A percentile compares a stretch with the other conserved stretches of the same genome.
Conservation (phyloP, 306 rosid species). For the Styphnolobium japonicum region DNA sequence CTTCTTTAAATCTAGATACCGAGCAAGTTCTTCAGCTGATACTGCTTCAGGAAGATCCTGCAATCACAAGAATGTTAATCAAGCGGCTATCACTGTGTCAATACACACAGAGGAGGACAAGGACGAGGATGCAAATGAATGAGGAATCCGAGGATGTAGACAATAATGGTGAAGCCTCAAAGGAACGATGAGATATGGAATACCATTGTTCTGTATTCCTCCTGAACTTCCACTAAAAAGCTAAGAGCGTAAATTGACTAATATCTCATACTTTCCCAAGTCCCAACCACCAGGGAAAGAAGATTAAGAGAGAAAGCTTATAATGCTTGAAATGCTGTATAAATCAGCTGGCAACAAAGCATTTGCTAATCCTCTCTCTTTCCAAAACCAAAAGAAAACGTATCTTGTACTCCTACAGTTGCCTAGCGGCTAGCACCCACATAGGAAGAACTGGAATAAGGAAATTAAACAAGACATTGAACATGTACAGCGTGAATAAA, state of each 20-base stretch:
- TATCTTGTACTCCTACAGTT: not conserved
- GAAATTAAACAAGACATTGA: not conserved
- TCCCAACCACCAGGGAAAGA: not conserved
- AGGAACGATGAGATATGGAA: slow-evolving; percentile 6
- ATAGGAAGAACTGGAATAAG: not conserved
- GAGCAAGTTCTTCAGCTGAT: slow-evolving; percentile 81
- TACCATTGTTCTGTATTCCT: not conserved
- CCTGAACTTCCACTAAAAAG: slow-evolving; percentile 10
- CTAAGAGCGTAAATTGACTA: not conserved
- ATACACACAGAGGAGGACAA: not conserved
- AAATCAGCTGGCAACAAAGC: not conserved
- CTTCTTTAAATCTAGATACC: slow-evolving; percentile 88
- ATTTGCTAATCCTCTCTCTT: not conserved
- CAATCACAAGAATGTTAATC: slow-evolving; percentile 26
- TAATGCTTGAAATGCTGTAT: not conserved
- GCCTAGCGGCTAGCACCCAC: not conserved
- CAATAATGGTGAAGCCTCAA: not conserved
- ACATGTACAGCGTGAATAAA: not conserved
- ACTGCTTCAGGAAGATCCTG: slow-evolving; percentile 88
- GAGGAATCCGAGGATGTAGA: not conserved
- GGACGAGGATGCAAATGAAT: not conserved
- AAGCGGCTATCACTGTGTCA: not conserved
- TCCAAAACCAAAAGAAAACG: slow-evolving; percentile 5
- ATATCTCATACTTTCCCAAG: not conserved
- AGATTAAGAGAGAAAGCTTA: not conserved